Base-by-base conservation (phyloP, 1,284 basidiomycete species). In the Ceratobasidium sp. region DNA sequence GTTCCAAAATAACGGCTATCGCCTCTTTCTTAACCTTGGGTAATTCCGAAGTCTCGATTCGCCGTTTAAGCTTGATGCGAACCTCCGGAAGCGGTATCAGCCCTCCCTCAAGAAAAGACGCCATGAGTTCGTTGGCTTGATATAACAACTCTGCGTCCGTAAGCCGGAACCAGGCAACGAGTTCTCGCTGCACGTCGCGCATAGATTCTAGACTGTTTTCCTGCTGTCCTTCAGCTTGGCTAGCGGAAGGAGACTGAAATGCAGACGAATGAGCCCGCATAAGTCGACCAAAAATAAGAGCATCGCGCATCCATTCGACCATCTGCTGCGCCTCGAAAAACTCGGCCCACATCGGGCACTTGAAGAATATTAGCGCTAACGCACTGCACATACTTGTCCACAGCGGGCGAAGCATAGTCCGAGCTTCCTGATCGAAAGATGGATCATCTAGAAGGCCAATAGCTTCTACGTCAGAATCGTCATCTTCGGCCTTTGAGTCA, bases 281-380 rank as follows among this genome's bases (percentile, higher is more conserved):
- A 82, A 96, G 93, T 81, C 94, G 87, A 18, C 93, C 95, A 83
- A 97, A 96, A 77, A 98, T 96, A 73, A 98, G 88, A 0, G 96
- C 97, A 84, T 98, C 97, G 79, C 96, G 91, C 97, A 99, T 98
- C 97, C 97, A 99, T 66, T 93, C 90, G 33, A 94, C 90, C 96
- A 99, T 97, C 73, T 92, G 91, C 42, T 92, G 89, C 82, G 91
- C 91, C 79, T 94, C 92, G 83, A 95, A 95, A 83, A 89, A 93
- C 12, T 87, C 85, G 0, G 97, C 91, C 97, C 97, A 99, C 26
- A 87, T 84, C 0, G 93, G 92, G 2, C 96, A 97, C 72, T 90
- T 89, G 82, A 90, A 91, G 86, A 97, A 97, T 80, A 98, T 95
- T 73, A 93, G 88, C 0, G 93, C 90, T 64, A 97, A 89, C 4